Base-by-base conservation (phyloP, 169 alveolate genomes). In the Cryptosporidium ubiquitum region DNA sequence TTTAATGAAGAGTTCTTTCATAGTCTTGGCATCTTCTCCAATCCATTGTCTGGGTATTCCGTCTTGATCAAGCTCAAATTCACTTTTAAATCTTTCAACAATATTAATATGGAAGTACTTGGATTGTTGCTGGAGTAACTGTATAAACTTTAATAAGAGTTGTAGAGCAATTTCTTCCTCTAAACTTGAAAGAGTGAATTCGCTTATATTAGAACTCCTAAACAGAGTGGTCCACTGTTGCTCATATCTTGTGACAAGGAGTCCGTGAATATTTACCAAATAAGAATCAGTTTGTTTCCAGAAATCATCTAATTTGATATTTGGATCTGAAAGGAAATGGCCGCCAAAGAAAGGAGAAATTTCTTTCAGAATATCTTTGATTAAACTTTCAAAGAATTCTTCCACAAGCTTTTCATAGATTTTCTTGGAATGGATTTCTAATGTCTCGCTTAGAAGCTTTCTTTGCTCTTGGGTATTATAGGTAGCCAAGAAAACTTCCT, bases 41-140 rank as follows among this genome's bases (percentile, higher is more conserved):
- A 79, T 79, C 89, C 89, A 79, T 64, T 79, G 89, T 16, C 89
- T 79, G 23, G 89, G 89, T 23, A 79, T 14, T 58, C 66, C 89
- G 39, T 79, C 75, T 68, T 79, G 66, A 40, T 79, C 89, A 61
- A 61, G 39, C 39, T 79, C 89, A 60, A 79, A 79, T 20, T 61
- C 75, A 6, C 55, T 79, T 33, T 79, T 79, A 61, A 79, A 79
- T 26, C 89, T 57, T 2, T 79, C 79, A 42, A 79, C 35, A 40
- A 64, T 29, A 40, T 61, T 29, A 33, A 79, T 42, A 61, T 79
- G 89, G 37, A 79, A 79, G 33, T 61, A 79, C 55, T 79, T 79
- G 5, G 89, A 79, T 29, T 79, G 89, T 31, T 79, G 89, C 61
- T 61, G 64, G 29, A 79, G 6, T 31, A 79, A 26, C 1, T 20